phyloP scores from a whole-genome alignment of 2,329 filamentous ascomycete species.

The Alternaria ethzedia region DNA sequence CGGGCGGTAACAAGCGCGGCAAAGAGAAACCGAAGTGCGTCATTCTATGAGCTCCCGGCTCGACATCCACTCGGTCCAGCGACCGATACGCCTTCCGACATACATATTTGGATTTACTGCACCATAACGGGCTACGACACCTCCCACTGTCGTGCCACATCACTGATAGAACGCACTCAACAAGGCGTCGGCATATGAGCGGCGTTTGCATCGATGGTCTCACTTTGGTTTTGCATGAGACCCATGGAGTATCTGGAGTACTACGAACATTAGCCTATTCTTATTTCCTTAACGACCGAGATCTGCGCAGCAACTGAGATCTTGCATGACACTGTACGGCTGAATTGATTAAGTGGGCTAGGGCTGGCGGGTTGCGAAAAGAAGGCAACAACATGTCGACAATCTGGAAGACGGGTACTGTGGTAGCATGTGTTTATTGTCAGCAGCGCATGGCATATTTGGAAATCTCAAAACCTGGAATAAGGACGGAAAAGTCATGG shows the following conservation, averaged over 20 bases:
- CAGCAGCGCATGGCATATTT: constrained; percentile 10
- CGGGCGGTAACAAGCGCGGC: constrained; percentile 16
- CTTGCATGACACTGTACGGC: constrained; percentile 33
- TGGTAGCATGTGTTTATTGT: constrained; percentile 16
- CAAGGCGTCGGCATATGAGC: constrained; percentile 45
- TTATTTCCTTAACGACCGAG: constrained; percentile 19
- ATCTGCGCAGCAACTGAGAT: constrained; percentile 21
- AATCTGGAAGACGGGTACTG: constrained; percentile 2
- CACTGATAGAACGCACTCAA: constrained; percentile 41
- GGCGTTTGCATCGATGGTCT: constrained; percentile 46
- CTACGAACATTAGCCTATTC: constrained; percentile 21
- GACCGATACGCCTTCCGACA: constrained; percentile 17
- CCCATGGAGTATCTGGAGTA: constrained; percentile 42
- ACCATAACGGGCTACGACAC: constrained; percentile 36
- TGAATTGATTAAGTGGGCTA: constrained; percentile 18
- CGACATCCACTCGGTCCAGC: neutral
- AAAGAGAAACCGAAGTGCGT: constrained; percentile 45
- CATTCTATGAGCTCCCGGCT: constrained; percentile 35
- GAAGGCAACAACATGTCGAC: constrained; percentile 4
- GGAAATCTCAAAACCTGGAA: constrained; percentile 13
- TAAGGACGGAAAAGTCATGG: constrained; percentile 23
- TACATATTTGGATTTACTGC: constrained; percentile 36
- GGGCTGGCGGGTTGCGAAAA: constrained; percentile 3
- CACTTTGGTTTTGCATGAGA: constrained; percentile 37
- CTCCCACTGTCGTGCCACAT: constrained; percentile 25